phyloP scores from a whole-genome alignment of 495 filamentous ascomycete genomes.

The Usnea hakonensis region DNA sequence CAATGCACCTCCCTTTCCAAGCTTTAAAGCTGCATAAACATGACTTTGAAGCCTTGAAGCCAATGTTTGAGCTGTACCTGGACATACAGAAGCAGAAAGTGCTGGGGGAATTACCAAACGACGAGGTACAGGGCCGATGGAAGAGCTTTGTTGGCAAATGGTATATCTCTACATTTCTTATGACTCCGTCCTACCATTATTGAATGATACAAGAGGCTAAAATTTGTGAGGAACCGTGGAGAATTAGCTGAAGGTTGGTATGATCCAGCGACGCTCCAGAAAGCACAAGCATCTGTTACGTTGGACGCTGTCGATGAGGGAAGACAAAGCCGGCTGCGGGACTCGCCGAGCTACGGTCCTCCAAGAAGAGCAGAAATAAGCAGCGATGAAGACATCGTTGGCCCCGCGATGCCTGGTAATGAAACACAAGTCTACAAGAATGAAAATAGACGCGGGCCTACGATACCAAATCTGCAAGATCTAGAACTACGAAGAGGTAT shows the following conservation, averaged over 20 bases:
- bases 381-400: slow-evolving; percentile 59
- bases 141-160: slow-evolving; percentile 89
- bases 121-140: slow-evolving; percentile 76
- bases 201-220: slow-evolving; percentile 28
- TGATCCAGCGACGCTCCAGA: slow-evolving; percentile 56
- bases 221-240: slow-evolving; percentile 68
- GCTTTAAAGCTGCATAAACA: slow-evolving; percentile 56
- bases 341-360: slow-evolving; percentile 10
- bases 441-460: slow-evolving; percentile 49
- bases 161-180: slow-evolving; percentile 39
- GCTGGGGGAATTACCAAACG: slow-evolving; percentile 55
- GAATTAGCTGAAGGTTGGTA: slow-evolving; percentile 95
- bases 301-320: slow-evolving; percentile 14
- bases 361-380: slow-evolving; percentile 18
- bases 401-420: slow-evolving; percentile 55
- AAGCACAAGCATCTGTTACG: slow-evolving; percentile 33
- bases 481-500: slow-evolving; percentile 60
- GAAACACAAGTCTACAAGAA: slow-evolving; percentile 20
- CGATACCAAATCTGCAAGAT: slow-evolving; percentile 70
- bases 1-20: slow-evolving; percentile 53
- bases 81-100: slow-evolving; percentile 76
- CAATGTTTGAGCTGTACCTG: slow-evolving; percentile 79
- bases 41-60: slow-evolving; percentile 54
- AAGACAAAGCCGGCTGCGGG: slow-evolving; percentile 5
- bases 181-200: neutral